Evolutionary conservation across 768 basidiomycete genomes (phyloP), one percentile per base, ranked within the genome.

Genomic region (Lentinus tigrinus): DNA sequence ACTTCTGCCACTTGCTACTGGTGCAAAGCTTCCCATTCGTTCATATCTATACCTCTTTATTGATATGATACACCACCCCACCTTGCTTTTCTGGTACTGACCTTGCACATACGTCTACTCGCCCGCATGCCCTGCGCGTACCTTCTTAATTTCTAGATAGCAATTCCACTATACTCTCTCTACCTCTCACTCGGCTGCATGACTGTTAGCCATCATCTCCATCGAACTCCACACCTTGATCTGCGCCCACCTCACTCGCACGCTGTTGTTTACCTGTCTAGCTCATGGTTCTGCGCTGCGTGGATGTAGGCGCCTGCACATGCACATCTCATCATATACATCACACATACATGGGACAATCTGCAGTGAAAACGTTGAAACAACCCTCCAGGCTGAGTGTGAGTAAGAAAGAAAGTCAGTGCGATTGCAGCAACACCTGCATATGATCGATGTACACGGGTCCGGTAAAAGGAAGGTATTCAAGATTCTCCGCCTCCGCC

Each of bases 41-140:
- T 58, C 50, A 50, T 61, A 63, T 67, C 56, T 59, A 67, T 62
- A 60, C 53, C 52, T 61, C 57, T 61, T 64, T 60, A 61, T 63
- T 63, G 50, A 52, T 60, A 64, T 54, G 60, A 58, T 58, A 53
- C 56, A 44, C 48, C 54, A 39, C 43, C 34, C 19, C 54, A 42
- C 43, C 54, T 19, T 53, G 26, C 36, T 46, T 40, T 42, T 23
- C 47, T 43, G 46, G 53, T 47, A 47, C 43, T 42, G 42, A 46
- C 46, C n/a, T 10, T 53, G 52, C 59, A 57, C 50, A 37, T 39
- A 31, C 43, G 2, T 36, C 38, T 58, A 53, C 57, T 27, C 49
- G 43, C 43, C 27, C 44, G 49, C 56, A 51, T 46, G 49, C 43
- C 50, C 50, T 38, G 21, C 48, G 37, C 31, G 56, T 48, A 40